Conservation (phyloP, 768 basidiomycete species). For the Lactarius trivialis region DNA sequence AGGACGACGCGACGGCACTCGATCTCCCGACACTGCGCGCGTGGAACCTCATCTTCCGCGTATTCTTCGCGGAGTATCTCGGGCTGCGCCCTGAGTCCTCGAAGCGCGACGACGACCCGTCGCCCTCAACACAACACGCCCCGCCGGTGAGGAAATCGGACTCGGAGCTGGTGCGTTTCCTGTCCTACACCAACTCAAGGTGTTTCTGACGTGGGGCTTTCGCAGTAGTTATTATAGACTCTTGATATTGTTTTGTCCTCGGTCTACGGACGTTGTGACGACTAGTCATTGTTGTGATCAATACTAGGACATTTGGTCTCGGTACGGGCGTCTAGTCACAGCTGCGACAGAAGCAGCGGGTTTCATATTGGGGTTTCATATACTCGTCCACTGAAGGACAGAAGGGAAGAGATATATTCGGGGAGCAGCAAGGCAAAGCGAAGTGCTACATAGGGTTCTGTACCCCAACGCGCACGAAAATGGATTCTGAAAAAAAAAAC, state of each 20-base stretch:
- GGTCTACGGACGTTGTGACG: not conserved
- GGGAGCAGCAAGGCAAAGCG: too few species aligned
- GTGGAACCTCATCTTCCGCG: slow-evolving; percentile 84
- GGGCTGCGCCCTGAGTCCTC: slow-evolving; percentile 47
- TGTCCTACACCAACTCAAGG: not conserved
- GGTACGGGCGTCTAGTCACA: not conserved
- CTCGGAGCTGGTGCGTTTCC: slow-evolving; percentile 9
- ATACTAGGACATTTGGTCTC: not conserved
- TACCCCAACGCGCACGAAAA: too few species aligned
- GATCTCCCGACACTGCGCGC: slow-evolving; percentile 79
- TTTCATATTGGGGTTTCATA: too few species aligned
- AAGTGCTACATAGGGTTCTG: too few species aligned
- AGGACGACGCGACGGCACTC: slow-evolving; percentile 89
- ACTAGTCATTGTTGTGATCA: not conserved
- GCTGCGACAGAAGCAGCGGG: too few species aligned
- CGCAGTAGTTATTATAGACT: slow-evolving; percentile 7
- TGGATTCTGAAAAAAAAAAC: too few species aligned
- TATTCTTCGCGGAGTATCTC: slow-evolving; percentile 89
- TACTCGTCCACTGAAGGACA: not conserved
- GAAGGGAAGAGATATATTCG: too few species aligned
- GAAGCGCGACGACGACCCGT: slow-evolving; percentile 3
- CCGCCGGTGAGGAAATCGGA: slow-evolving; percentile 18
- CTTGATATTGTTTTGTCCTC: not conserved
- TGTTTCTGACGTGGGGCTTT: not conserved
- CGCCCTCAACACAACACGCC: not conserved